These are phyloP conservation scores for Canavalia ensiformis DNA, from an alignment of 306 rosid species.

Conservation along the genomic window DNA sequence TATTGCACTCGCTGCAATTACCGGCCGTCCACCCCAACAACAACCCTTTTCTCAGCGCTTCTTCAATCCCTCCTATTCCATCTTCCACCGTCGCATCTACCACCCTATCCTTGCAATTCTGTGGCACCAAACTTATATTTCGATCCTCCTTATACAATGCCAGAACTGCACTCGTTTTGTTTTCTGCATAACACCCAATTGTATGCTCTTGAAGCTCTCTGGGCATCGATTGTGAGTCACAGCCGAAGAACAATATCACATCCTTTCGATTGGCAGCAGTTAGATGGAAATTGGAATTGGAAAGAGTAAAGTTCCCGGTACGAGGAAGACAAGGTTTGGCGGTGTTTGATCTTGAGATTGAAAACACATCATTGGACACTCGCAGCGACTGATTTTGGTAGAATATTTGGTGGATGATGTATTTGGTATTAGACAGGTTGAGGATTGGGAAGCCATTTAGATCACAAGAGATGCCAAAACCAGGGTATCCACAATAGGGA, in stretches of 20 bases:
- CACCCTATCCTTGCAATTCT: conserved; percentile 36
- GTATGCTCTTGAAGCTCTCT: background rate
- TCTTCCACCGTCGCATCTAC: conserved; percentile 31
- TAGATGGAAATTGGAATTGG: background rate
- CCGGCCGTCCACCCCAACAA: conserved; percentile 58
- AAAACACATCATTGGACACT: conserved; percentile 55
- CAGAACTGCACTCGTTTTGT: conserved; percentile 44
- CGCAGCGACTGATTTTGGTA: conserved; percentile 47
- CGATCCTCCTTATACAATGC: conserved; percentile 44
- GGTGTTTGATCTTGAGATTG: background rate
- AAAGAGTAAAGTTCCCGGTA: conserved; percentile 34
- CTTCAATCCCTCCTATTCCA: conserved; percentile 18
- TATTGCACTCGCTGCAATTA: conserved; percentile 46
- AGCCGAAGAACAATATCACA: conserved; percentile 45
- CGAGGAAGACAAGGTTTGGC: conserved; percentile 32
- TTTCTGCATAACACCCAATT: conserved; percentile 48
- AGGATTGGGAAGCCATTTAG: conserved; percentile 48
- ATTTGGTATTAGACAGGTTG: conserved; percentile 23
- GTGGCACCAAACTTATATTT: background rate
- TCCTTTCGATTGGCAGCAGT: conserved; percentile 14
- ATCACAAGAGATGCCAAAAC: conserved; percentile 60
- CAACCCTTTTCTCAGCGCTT: conserved; percentile 60
- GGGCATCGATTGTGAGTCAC: conserved; percentile 32
- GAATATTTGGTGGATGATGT: conserved; percentile 50
- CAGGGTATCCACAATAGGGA: conserved; percentile 64